phyloP scores from a whole-genome alignment of 306 rosid species.

The Acacia melanoxylon region DNA sequence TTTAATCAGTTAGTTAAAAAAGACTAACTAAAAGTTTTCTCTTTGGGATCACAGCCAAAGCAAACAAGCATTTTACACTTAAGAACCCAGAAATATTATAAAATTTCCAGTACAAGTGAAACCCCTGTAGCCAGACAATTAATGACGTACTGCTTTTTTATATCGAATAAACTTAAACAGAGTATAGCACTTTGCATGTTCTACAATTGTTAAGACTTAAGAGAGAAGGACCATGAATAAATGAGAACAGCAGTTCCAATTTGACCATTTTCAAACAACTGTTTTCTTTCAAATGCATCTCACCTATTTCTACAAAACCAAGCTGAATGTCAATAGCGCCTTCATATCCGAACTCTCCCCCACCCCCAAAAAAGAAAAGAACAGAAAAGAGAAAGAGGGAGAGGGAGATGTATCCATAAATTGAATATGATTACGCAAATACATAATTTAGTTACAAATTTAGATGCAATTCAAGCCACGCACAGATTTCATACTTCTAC shows the following conservation, averaged over 20 bases:
- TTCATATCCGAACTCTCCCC: background rate
- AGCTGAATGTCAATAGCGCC: background rate
- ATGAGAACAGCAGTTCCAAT: background rate
- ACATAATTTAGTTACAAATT: background rate
- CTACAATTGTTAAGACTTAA: background rate
- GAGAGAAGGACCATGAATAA: background rate
- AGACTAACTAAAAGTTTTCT: background rate
- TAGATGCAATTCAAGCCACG: background rate
- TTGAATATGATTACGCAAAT: background rate
- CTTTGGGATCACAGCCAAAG: conserved; percentile 3
- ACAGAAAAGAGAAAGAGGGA: too few relatives aligned
- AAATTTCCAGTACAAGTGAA: background rate
- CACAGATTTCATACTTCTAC: background rate
- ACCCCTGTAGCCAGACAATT: background rate
- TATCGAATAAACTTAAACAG: background rate
- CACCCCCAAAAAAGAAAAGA: background rate
- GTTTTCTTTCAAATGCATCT: background rate
- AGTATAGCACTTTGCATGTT: background rate
- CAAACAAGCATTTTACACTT: background rate
- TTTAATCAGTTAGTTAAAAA: conserved; percentile 14
- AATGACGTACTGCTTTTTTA: background rate
- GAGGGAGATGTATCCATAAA: background rate
- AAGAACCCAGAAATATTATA: background rate
- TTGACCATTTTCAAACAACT: background rate
- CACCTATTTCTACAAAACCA: background rate